These are phyloP conservation scores for Hericium rajendrae DNA, from an alignment of 768 basidiomycete genomes.

Conservation along the genomic window DNA sequence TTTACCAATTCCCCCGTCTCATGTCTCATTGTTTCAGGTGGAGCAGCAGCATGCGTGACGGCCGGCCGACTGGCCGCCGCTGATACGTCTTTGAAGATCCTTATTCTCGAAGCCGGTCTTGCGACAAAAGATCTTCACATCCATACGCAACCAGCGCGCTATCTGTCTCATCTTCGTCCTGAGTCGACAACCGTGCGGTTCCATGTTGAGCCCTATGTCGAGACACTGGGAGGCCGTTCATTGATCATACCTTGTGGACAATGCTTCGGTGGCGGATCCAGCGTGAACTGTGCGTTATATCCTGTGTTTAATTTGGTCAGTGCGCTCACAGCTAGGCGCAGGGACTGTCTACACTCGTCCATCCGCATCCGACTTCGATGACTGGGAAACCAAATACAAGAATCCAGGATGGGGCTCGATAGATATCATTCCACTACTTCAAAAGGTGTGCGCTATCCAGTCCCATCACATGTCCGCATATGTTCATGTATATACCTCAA, in stretches of 20 bases:
- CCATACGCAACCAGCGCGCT: slow-evolving; percentile 49
- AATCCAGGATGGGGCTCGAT: slow-evolving; percentile 56
- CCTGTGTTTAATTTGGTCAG: neutral
- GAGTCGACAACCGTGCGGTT: slow-evolving; percentile 34
- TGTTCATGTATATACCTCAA: neutral
- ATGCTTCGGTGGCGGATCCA: slow-evolving; percentile 53
- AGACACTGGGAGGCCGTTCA: slow-evolving; percentile 35
- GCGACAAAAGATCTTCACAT: slow-evolving; percentile 34
- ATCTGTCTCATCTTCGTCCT: slow-evolving; percentile 30
- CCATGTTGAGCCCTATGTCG: slow-evolving; percentile 30
- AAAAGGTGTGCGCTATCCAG: slow-evolving; percentile 32
- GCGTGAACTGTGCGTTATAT: slow-evolving; percentile 36
- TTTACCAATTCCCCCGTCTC: neutral
- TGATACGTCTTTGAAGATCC: slow-evolving; percentile 44
- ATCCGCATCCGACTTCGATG: slow-evolving; percentile 55
- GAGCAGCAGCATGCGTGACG: slow-evolving; percentile 45
- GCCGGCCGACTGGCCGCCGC: slow-evolving; percentile 47
- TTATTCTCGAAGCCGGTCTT: slow-evolving; percentile 51
- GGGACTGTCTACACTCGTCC: slow-evolving; percentile 44
- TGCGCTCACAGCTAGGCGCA: neutral
- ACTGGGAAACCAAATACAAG: slow-evolving; percentile 40
- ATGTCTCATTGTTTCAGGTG: slow-evolving; percentile 14
- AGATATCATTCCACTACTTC: slow-evolving; percentile 46
- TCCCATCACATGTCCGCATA: neutral
- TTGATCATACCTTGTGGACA: slow-evolving; percentile 35